Evolutionary conservation across 495 filamentous ascomycete genomes (phyloP), one percentile per base, ranked within the genome.

Genomic region (Penicillium canescens): DNA sequence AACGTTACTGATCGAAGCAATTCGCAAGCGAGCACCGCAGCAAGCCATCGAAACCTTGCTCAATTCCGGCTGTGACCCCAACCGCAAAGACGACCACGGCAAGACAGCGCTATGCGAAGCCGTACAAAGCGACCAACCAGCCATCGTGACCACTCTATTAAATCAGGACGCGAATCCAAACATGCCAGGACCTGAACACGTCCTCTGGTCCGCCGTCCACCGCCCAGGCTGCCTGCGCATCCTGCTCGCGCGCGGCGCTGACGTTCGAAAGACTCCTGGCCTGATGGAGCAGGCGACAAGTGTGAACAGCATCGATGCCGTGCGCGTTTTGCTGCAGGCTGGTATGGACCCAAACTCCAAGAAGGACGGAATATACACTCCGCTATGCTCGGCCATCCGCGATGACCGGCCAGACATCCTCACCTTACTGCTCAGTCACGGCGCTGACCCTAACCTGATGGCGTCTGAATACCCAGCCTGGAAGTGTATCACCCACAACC

Each of bases 321-420:
- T 85, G 8, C 59, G 64, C 6, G 67, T 82, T n/a, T 66, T 85
- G 9, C 61, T 69, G 7, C 40, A 78, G 24, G 73, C 73, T 14
- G 76, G 78, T 5, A 74, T 78, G 28, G 73, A 78, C 39, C 77
- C 77, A 4, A 79, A 83, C 54, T 61, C 68, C 28, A 79, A 79
- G 60, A 85, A 82, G 54, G 77, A 82, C 50, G 79, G 79, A 28
- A 73, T 77, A 44, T 82, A 81, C 60, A 82, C 81, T 4, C 81
- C 81, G 0, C 65, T 84, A 0, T 82, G 77, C 65, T 80, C 81
- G 2, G 70, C 80, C 12, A 82, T 83, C 57, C 76, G 80, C 26
- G 77, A 82, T 48, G 73, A 82, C 48, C 68, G 75, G 28, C 46
- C 67, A 13, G 75, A 80, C 55, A 78, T 85, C 42, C 67, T 85